A percentile compares a stretch with the other conserved stretches of the same genome.
These are phyloP conservation scores for Geotrichum citri-aurantii DNA, from an alignment of 1,139 yeast genomes.

Conservation along the genomic window DNA sequence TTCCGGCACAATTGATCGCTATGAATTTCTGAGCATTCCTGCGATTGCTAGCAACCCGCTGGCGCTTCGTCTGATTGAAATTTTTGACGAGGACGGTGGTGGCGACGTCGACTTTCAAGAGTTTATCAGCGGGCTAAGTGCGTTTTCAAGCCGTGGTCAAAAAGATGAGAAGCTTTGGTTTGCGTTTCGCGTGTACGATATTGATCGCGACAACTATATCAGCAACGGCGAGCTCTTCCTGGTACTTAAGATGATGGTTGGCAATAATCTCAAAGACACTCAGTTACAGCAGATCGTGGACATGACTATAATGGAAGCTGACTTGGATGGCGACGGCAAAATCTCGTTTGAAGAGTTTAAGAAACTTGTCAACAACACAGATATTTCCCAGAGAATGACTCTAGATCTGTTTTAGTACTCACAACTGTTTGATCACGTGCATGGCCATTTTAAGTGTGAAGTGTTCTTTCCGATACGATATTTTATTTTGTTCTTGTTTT, in stretches of 20 bases:
- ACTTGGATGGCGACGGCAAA: conserved; percentile 83
- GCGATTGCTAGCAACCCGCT: conserved; percentile 88
- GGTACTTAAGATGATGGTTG: conserved; percentile 96
- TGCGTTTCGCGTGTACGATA: conserved; percentile 92
- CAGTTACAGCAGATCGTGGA: conserved; percentile 95
- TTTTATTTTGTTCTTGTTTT: not conserved
- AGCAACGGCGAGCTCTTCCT: conserved; percentile 92
- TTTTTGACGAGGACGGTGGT: conserved; percentile 87
- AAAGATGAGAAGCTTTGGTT: conserved; percentile 78
- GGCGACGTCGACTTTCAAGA: conserved; percentile 96
- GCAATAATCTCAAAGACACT: conserved; percentile 75
- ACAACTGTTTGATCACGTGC: not conserved
- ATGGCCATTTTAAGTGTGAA: too few species aligned
- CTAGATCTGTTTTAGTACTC: conserved; percentile 32
- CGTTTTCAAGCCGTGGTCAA: conserved; percentile 84
- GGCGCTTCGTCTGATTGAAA: conserved; percentile 84
- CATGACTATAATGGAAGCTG: conserved; percentile 93
- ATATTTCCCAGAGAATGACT: conserved; percentile 39
- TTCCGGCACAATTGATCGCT: conserved; percentile 85
- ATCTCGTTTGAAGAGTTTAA: conserved; percentile 83
- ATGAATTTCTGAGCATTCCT: conserved; percentile 87
- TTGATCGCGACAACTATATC: conserved; percentile 89
- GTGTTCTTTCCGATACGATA: not conserved
- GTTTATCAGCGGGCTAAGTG: conserved; percentile 82
- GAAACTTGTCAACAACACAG: conserved; percentile 39